Evolutionary conservation across 2,329 filamentous ascomycete species (phyloP), one percentile per base, ranked within the genome.

Genomic region (Clonostachys rhizophaga): DNA sequence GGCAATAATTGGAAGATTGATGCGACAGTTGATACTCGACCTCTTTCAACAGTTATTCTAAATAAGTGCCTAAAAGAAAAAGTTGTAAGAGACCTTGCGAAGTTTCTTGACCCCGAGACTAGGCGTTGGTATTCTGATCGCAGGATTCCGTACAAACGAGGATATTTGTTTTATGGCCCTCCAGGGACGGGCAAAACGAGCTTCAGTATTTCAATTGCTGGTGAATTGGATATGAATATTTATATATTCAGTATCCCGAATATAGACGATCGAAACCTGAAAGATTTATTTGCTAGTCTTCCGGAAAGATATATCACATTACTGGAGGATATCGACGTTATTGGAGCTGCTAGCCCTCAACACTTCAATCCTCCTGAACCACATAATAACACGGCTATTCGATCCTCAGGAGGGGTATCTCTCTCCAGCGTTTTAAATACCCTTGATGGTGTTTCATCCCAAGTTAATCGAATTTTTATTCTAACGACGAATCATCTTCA

Each of bases 401-500:
- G 53, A 44, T 20, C 54, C 35, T n/a, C 55, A 16, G 58, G 67
- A 36, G 56, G 76, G n/a, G 89, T 91, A 53, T 88, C 86, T 1
- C 75, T 94, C 3, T 89, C 87, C 0, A 88, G 88, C 1, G 75
- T 95, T 2, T 76, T 95, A 44, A 95, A 95, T 63, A 85, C 86
- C 48, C 89, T 94, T 50, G 89, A 95, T 57, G 87, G 89, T 46
- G 87, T 91, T 2, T 86, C 86, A 2, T 87, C 83, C 4, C 86
- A 89, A 55, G 88, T 92, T 66, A 88, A 87, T 24, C 79, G 87
- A 42, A 79, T 92, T 12, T 76, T 92, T 17, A 84, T 92, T 67
- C 90, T 91, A 85, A 91, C 88, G 0, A 90, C 86, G 34, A 94
- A 92, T 64, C 78, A 82, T 49, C 84, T 85, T 4, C 83, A 91